Conservation (phyloP, 805 yeast genomes). For the Nakazawaea molendinolei region DNA sequence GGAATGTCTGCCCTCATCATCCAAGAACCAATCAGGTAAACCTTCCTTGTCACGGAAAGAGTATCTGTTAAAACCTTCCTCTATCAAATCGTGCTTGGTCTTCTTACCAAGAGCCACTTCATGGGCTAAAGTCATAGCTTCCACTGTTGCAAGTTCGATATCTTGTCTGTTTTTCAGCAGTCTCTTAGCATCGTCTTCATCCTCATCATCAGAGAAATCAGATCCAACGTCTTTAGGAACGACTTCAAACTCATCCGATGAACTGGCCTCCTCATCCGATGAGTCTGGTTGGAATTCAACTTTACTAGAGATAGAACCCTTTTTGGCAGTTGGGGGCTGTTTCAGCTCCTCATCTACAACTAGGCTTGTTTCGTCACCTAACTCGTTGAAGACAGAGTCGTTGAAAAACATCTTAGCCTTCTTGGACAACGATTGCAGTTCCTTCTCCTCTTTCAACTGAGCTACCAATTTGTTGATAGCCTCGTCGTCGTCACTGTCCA, state of each 20-base stretch:
- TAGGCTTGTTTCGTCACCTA: constrained; percentile 31
- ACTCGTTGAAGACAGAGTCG: constrained; percentile 44
- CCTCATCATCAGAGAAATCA: constrained; percentile 44
- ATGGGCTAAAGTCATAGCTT: constrained; percentile 97
- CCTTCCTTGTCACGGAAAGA: constrained; percentile 89
- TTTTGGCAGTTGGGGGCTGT: constrained; percentile 9
- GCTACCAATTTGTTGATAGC: constrained; percentile 56
- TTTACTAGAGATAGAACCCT: neutral
- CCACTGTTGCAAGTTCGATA: constrained; percentile 83
- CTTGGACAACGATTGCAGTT: constrained; percentile 36
- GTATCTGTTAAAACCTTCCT: constrained; percentile 88
- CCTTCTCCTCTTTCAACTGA: constrained; percentile 36
- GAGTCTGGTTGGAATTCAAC: constrained; percentile 41
- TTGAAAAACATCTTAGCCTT: constrained; percentile 38
- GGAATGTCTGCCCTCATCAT: constrained; percentile 84
- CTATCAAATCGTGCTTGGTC: constrained; percentile 77
- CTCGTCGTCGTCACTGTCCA: constrained; percentile 66
- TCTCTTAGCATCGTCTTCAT: constrained; percentile 37
- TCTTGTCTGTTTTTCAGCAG: constrained; percentile 48
- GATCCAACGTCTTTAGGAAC: constrained; percentile 28
- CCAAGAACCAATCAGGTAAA: constrained; percentile 94
- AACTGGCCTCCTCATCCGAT: constrained; percentile 29
- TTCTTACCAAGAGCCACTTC: constrained; percentile 87
- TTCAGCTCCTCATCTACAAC: neutral
- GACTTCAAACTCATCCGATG: constrained; percentile 38